phyloP scores from a whole-genome alignment of 176 grass and related monocot genomes.

The Tillandsia fasciculata region DNA sequence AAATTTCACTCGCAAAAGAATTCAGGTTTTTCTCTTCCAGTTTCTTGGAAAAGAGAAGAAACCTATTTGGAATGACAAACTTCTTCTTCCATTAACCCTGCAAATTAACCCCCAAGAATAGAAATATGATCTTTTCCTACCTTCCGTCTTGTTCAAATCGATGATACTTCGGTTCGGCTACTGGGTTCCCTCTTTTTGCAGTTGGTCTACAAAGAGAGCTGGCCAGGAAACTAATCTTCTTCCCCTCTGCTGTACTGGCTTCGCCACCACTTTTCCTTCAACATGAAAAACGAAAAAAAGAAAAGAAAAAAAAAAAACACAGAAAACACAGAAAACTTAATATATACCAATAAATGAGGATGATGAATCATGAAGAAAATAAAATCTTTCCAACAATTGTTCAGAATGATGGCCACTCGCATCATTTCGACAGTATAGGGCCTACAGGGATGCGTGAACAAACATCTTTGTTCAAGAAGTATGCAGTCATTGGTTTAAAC shows the following conservation, averaged over 20 bases:
- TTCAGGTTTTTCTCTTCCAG: too few species aligned
- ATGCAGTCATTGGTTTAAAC: too few species aligned
- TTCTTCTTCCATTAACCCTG: too few species aligned
- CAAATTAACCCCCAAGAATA: too few species aligned
- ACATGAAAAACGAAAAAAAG: background rate
- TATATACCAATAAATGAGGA: background rate
- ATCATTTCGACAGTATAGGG: too few species aligned
- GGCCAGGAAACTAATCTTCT: constrained; percentile 14
- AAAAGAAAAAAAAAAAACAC: too few species aligned
- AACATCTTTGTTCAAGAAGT: too few species aligned
- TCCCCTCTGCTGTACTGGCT: constrained; percentile 5
- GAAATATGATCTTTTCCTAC: background rate
- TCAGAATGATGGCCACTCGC: too few species aligned
- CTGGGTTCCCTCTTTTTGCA: background rate
- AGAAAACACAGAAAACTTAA: background rate
- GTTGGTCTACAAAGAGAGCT: background rate
- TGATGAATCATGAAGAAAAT: background rate
- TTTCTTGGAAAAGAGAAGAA: too few species aligned
- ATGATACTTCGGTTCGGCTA: background rate
- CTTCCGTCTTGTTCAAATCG: background rate
- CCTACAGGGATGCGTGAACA: too few species aligned
- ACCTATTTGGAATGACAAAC: too few species aligned
- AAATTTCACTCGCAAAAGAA: too few species aligned
- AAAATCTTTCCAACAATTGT: background rate
- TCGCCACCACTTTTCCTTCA: constrained; percentile 6